These are phyloP conservation scores for Galeopsis tetrahit DNA, from an alignment of 257 asterid genomes.

Conservation along the genomic window DNA sequence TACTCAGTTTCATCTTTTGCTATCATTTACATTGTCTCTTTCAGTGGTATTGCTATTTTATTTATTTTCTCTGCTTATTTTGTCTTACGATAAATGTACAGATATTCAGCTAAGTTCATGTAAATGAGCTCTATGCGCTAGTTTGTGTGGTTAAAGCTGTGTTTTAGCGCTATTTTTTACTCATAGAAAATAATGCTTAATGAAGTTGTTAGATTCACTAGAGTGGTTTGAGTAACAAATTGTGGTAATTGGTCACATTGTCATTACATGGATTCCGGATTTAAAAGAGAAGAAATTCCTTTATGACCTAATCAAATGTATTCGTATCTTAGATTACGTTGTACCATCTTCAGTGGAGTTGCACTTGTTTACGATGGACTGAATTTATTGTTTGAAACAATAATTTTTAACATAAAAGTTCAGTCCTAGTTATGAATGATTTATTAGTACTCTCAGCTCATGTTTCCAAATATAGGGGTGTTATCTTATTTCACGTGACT, in stretches of 20 bases:
- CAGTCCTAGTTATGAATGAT: constrained; percentile 3
- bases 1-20: not conserved
- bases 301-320: not conserved
- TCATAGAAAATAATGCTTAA: not conserved
- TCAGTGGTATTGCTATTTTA: constrained; percentile 2
- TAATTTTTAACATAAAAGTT: not conserved
- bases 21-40: not conserved
- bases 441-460: not conserved
- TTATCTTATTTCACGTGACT: not conserved
- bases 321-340: not conserved
- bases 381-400: not conserved
- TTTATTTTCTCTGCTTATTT: not conserved
- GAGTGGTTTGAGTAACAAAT: not conserved
- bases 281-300: not conserved
- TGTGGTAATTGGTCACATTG: not conserved
- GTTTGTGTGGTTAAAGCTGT: not conserved
- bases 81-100: not conserved
- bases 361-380: not conserved
- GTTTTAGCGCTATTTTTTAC: not conserved
- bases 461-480: not conserved
- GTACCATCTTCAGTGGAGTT: not conserved
- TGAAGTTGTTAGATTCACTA: constrained; percentile 5
- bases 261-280: not conserved
- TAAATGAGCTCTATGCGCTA: not conserved
- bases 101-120: not conserved